phyloP scores from a whole-genome alignment of 257 asterid genomes.

The Verbascum thapsus region DNA sequence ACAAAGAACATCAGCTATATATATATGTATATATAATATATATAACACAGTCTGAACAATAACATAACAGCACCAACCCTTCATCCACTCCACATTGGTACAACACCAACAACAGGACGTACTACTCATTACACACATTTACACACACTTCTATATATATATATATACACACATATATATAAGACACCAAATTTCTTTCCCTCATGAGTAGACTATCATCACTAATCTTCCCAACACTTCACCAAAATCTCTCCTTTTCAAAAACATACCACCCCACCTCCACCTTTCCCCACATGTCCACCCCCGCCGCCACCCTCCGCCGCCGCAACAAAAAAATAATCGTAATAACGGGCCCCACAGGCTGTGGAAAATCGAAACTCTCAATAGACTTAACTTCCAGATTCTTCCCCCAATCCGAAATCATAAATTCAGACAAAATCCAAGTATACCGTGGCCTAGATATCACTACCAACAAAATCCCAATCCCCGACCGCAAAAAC shows the following conservation, averaged over 20 bases:
- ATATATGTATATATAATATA: background rate
- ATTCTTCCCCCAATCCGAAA: slow-evolving; percentile 60
- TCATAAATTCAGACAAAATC: slow-evolving; percentile 89
- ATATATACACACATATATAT: background rate
- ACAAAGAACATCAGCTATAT: no score
- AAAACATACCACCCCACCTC: slow-evolving; percentile 21
- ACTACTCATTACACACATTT: slow-evolving; percentile 15
- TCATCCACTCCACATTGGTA: slow-evolving; percentile 32
- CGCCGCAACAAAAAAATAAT: slow-evolving; percentile 51
- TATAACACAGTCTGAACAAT: background rate
- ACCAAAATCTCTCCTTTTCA: slow-evolving; percentile 15
- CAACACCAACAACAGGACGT: slow-evolving; percentile 9
- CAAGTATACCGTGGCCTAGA: slow-evolving; percentile 68
- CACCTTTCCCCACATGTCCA: slow-evolving; percentile 27
- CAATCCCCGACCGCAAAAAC: slow-evolving; percentile 48
- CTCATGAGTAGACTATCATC: slow-evolving; percentile 35
- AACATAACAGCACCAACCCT: slow-evolving; percentile 22
- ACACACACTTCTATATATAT: background rate
- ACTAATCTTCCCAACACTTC: slow-evolving; percentile 22
- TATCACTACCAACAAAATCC: slow-evolving; percentile 77
- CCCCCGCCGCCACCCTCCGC: slow-evolving; percentile 22
- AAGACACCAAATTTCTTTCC: background rate
- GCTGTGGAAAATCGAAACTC: slow-evolving; percentile 85
- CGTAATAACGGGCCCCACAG: slow-evolving; percentile 85
- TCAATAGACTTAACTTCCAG: slow-evolving; percentile 74